A percentile compares a stretch with the other conserved stretches of the same genome.
phyloP scores from a whole-genome alignment of 139 green algal species.

The Chlamydomonas sphaeroides region DNA sequence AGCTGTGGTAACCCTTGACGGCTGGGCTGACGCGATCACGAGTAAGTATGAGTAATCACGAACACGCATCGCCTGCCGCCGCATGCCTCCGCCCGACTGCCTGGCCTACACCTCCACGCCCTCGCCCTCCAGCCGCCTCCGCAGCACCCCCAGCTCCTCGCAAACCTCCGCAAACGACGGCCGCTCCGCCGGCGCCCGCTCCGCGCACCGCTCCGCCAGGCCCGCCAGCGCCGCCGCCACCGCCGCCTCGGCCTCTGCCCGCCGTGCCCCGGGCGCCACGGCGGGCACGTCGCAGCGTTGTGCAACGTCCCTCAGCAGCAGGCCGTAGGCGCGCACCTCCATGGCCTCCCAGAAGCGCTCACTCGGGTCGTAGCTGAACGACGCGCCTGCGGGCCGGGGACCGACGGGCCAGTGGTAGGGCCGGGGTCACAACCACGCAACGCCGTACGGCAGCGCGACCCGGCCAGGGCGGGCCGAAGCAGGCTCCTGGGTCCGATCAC shows the following conservation, averaged over 20 bases:
- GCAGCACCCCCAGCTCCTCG: not conserved
- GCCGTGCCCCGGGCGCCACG: too few species aligned
- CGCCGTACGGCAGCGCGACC: too few species aligned
- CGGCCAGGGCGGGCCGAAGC: too few species aligned
- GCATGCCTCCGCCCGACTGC: too few species aligned
- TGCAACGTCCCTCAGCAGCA: constrained; percentile 73
- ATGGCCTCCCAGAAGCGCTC: constrained; percentile 76
- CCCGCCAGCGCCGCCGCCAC: not conserved
- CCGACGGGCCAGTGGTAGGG: too few species aligned
- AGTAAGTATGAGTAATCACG: too few species aligned
- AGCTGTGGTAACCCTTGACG: too few species aligned
- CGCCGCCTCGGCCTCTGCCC: not conserved
- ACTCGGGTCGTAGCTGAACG: constrained; percentile 78
- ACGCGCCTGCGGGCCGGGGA: constrained; percentile 78
- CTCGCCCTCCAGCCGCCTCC: not conserved
- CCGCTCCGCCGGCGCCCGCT: constrained; percentile 19
- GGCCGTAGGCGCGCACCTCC: constrained; percentile 82
- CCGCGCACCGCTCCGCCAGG: constrained; percentile 8
- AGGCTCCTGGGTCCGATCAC: too few species aligned
- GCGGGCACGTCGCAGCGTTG: constrained; percentile 29
- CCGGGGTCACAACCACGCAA: too few species aligned
- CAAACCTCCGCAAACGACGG: constrained; percentile 4
- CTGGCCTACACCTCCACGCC: too few species aligned
- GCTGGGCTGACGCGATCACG: too few species aligned
- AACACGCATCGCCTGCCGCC: too few species aligned